Evolutionary conservation across 768 basidiomycete genomes (phyloP).

Genomic region (Phanerochaete carnosa): DNA sequence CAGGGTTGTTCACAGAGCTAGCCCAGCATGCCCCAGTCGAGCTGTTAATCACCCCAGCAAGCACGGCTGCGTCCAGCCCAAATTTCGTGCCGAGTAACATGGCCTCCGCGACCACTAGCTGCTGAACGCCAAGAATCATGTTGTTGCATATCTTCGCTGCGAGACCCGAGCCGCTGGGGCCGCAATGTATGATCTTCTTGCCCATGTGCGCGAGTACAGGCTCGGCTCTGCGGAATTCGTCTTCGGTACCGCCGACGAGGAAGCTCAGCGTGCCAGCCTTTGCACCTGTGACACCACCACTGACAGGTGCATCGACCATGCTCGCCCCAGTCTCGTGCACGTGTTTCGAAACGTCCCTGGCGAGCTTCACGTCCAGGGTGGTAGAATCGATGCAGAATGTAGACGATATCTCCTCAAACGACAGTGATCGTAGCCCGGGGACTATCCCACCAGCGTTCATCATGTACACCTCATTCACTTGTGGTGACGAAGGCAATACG

Average conservation of each 20-base stretch:
- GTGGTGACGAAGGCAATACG: conserved; percentile 90
- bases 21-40: conserved; percentile 85
- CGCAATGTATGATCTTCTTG: conserved; percentile 78
- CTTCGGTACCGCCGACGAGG: conserved; percentile 78
- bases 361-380: conserved; percentile 78
- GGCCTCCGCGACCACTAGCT: conserved; percentile 83
- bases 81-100: conserved; percentile 84
- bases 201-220: conserved; percentile 76
- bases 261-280: conserved; percentile 87
- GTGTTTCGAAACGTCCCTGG: conserved; percentile 57
- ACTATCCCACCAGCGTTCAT: conserved; percentile 54
- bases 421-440: conserved; percentile 52
- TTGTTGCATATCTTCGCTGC: conserved; percentile 94
- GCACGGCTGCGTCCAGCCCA: conserved; percentile 72
- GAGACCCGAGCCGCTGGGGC: conserved; percentile 74
- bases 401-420: conserved; percentile 28
- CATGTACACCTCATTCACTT: conserved; percentile 76
- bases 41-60: conserved; percentile 83
- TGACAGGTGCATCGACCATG: conserved; percentile 94
- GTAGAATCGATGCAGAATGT: conserved; percentile 88
- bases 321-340: conserved; percentile 54
- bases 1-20: conserved; percentile 84
- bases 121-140: conserved; percentile 48
- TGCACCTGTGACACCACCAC: conserved; percentile 87
- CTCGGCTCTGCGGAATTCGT: conserved; percentile 52